A percentile compares a stretch with the other conserved stretches of the same genome.
Evolutionary conservation across 1,139 yeast species (phyloP).

Genomic region (Debaryomycetaceae sp.): DNA sequence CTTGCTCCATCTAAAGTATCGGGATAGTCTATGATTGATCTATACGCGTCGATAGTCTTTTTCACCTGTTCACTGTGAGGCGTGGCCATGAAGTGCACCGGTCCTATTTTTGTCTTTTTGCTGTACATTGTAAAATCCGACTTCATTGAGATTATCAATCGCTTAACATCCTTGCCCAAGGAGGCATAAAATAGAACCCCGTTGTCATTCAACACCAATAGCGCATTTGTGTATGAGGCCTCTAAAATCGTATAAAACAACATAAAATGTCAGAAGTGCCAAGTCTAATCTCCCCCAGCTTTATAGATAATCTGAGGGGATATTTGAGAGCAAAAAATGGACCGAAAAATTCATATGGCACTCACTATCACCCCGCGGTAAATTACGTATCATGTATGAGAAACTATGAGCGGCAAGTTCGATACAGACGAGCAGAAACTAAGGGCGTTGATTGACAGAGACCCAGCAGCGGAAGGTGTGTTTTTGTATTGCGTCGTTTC

Average conservation of each 20-base stretch:
- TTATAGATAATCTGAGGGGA: neutral
- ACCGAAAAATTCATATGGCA: neutral
- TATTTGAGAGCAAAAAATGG: constrained; percentile 7
- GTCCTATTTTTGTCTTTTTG: constrained; percentile 4
- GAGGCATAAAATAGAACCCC: constrained; percentile 21
- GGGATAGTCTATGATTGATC: constrained; percentile 13
- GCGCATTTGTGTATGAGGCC: constrained; percentile 10
- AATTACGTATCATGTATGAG: neutral
- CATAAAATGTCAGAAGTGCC: constrained; percentile 3
- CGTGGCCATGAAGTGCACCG: constrained; percentile 4
- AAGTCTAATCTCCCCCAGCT: neutral
- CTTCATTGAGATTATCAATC: constrained; percentile 11
- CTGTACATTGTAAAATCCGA: constrained; percentile 14
- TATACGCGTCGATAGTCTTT: constrained; percentile 13
- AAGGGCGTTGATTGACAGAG: constrained; percentile 7
- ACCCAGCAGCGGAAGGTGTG: constrained; percentile 9
- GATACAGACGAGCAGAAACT: constrained; percentile 8
- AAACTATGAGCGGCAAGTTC: constrained; percentile 1
- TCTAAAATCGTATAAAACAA: constrained; percentile 12
- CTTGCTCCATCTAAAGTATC: too few relatives aligned
- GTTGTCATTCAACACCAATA: constrained; percentile 15
- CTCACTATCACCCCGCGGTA: neutral
- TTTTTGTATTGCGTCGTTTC: constrained; percentile 10
- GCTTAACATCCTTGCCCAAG: constrained; percentile 13
- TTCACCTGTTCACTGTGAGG: constrained; percentile 10